phyloP scores from a whole-genome alignment of 306 rosid species.

The Cicer chorassanicum region DNA sequence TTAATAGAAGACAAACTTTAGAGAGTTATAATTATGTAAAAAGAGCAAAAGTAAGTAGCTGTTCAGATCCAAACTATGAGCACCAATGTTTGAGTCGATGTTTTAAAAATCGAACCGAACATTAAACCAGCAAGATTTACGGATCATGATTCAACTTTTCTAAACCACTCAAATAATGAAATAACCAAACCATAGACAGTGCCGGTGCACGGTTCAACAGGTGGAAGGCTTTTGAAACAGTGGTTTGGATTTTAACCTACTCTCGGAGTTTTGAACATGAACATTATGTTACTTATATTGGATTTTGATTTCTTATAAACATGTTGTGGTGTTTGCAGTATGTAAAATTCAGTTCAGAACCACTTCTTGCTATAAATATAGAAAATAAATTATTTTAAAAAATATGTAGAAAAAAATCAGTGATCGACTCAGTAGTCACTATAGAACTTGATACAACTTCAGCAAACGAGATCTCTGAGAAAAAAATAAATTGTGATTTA shows the following conservation, averaged over 20 bases:
- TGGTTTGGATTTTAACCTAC: not conserved
- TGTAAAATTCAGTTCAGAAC: not conserved
- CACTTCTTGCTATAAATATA: not conserved
- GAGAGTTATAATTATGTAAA: not conserved
- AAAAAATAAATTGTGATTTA: too few species aligned
- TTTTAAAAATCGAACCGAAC: too few species aligned
- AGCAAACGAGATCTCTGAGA: not conserved
- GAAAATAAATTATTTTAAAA: not conserved
- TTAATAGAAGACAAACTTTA: not conserved
- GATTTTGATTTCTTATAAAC: constrained; percentile 8
- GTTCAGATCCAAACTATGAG: constrained; percentile 25
- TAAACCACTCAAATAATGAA: too few species aligned
- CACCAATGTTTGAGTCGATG: not conserved
- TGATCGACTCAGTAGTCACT: not conserved
- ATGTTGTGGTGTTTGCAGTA: constrained; percentile 1
- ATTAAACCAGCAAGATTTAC: too few species aligned
- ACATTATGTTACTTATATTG: not conserved
- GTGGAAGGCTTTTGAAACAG: too few species aligned
- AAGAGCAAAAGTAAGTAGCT: not conserved
- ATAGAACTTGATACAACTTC: constrained; percentile 12
- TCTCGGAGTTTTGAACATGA: not conserved
- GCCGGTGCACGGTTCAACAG: too few species aligned
- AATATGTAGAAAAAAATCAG: too few species aligned
- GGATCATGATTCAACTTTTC: too few species aligned
- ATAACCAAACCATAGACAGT: too few species aligned